These are phyloP conservation scores for Globisporangium mamillatum DNA, from an alignment of 352 stramenopile genomes.

Conservation along the genomic window DNA sequence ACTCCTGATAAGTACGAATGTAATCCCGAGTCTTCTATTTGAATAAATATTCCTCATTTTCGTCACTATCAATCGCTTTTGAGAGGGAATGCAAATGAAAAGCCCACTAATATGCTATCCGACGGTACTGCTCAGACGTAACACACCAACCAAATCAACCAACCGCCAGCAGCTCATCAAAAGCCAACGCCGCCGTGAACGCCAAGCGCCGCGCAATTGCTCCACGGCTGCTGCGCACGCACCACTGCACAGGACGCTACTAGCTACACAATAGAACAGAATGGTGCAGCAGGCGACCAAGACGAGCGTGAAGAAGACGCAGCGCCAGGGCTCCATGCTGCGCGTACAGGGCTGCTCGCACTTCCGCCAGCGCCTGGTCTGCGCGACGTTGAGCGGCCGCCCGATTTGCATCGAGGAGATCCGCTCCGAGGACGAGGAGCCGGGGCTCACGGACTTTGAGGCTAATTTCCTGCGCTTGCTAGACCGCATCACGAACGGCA, in stretches of 20 bases:
- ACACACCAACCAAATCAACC: neutral
- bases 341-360: conserved; percentile 83
- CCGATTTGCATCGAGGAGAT: conserved; percentile 96
- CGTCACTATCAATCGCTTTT: neutral
- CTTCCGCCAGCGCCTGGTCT: conserved; percentile 94
- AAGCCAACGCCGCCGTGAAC: neutral
- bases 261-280: neutral
- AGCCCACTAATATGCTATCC: neutral
- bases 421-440: conserved; percentile 92
- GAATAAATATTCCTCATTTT: no score
- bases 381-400: conserved; percentile 90
- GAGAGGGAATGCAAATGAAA: neutral
- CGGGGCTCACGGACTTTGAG: conserved; percentile 95
- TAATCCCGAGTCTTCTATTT: no score
- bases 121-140: neutral
- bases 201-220: conserved; percentile 7
- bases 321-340: conserved; percentile 46
- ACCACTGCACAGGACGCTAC: neutral
- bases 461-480: conserved; percentile 96
- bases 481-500: conserved; percentile 97
- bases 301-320: conserved; percentile 27
- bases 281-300: conserved; percentile 21
- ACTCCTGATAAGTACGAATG: no score
- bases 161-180: neutral
- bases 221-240: neutral